phyloP scores from a whole-genome alignment of 805 yeast species.

The Starmerella tilneyi region DNA sequence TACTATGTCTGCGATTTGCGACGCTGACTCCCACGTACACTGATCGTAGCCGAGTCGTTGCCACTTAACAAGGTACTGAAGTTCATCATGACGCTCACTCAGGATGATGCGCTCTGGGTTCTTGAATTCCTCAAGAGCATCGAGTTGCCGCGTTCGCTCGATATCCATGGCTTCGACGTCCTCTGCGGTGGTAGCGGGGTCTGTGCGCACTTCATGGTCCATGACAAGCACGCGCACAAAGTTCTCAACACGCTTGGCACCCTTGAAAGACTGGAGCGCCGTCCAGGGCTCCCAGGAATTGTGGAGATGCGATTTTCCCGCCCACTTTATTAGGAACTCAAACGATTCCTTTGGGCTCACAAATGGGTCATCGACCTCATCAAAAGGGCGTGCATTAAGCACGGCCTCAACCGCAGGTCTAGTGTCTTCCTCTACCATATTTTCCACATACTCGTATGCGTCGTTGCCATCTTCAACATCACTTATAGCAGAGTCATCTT shows the following conservation, averaged over 20 bases:
- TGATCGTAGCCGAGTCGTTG: slow-evolving; percentile 85
- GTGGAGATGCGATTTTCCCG: slow-evolving; percentile 76
- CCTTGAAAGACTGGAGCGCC: slow-evolving; percentile 42
- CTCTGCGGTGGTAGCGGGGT: slow-evolving; percentile 75
- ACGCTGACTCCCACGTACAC: slow-evolving; percentile 94
- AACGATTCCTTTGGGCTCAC: slow-evolving; percentile 49
- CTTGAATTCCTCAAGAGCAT: slow-evolving; percentile 72
- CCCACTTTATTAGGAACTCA: slow-evolving; percentile 68
- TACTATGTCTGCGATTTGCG: slow-evolving; percentile 69
- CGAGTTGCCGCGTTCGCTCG: slow-evolving; percentile 74
- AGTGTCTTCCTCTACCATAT: slow-evolving; percentile 11
- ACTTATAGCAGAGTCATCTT: slow-evolving; percentile 4
- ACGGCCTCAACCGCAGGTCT: slow-evolving; percentile 39
- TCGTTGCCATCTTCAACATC: slow-evolving; percentile 9
- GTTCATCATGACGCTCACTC: slow-evolving; percentile 49
- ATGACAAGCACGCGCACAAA: slow-evolving; percentile 65
- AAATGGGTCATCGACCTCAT: slow-evolving; percentile 30
- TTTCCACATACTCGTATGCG: slow-evolving; percentile 5
- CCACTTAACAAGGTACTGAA: slow-evolving; percentile 89
- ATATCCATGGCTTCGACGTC: slow-evolving; percentile 90
- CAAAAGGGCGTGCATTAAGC: slow-evolving; percentile 44
- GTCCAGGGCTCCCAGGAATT: slow-evolving; percentile 83
- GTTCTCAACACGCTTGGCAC: slow-evolving; percentile 79
- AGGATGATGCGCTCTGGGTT: slow-evolving; percentile 84
- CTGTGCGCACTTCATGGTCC: slow-evolving; percentile 67